Evolutionary conservation across 352 stramenopile genomes (phyloP), one percentile per base, ranked within the genome.

Genomic region (Chrysophaeum taylorii): DNA sequence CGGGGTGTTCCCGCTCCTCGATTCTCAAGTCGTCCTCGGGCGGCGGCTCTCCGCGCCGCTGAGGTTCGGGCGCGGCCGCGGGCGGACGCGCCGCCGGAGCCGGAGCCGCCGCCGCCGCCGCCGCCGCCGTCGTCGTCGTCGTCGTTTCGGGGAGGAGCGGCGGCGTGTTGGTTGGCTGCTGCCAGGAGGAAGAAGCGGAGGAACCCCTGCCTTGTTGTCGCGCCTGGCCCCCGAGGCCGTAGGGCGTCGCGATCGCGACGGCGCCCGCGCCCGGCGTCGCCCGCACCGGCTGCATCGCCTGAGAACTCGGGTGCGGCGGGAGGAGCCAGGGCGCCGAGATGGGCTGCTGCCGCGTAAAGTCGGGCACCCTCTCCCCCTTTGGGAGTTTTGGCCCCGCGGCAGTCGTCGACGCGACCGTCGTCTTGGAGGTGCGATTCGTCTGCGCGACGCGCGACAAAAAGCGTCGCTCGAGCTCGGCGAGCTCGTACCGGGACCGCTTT

Each of bases 361-460:
- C 16, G 43, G n/a, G n/a, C n/a, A n/a, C n/a, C n/a, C n/a, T n/a
- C n/a, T n/a, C n/a, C n/a, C n/a, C n/a, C n/a, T n/a, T 50, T 27
- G 42, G 50, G 0, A 31, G 52, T 25, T 21, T 57, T 42, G 52
- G 25, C 25, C 29, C 37, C 36, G 43, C 39, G 66, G 31, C 82
- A 76, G 94, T 25, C 12, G 31, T 12, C 12, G 43, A 7, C 41
- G 25, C 16, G 33, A 7, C 33, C 1, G 2, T 27, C 5, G 42
- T 9, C 64, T 60, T 60, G 50, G 25, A 36, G n/a, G 23, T 45
- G 78, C 82, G 87, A 80, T 97, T 97, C 42, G 91, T 95, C 73
- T 96, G 89, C 68, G 94, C 80, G 4, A 93, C 91, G 15, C 93
- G 77, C 72, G 98, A 90, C 36, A 98, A 78, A 75, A 98, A 98